Base-by-base conservation (phyloP, 139 green algal genomes). In the Tetraselmis chui region DNA sequence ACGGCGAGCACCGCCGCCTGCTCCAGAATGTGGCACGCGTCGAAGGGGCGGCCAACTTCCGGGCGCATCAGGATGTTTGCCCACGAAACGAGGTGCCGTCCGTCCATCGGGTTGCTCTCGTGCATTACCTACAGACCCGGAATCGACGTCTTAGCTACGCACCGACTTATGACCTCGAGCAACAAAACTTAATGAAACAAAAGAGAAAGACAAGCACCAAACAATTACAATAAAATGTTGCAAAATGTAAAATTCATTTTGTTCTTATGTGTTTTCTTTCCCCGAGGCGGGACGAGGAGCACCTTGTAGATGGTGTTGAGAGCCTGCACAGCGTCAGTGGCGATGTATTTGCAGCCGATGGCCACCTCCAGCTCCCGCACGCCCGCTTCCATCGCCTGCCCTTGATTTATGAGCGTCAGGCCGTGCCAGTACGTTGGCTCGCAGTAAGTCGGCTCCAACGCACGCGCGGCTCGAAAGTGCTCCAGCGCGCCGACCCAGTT, bases 381-480 rank as follows among this genome's bases (percentile, higher is more conserved):
- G 1, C 83, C 91, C 11, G 25, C 24, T 0, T 31, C 67, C 59
- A 81, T 76, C 31, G 5, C 1, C 45, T 1, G 1, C 0, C 23
- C 1, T 75, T 0, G 77, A 59, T 75, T 85, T 27, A 94, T 31
- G 23, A 89, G 83, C 0, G 90, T 93, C 29, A 92, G 74, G 0
- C 89, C 93, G 1, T 92, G 85, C 91, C 93, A 95, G 87, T 94
- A 96, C 58, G 74, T 74, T 0, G 92, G 91, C 83, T 95, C 92
- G 80, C 93, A 96, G 82, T 92, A 96, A 28, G 83, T 77, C 0
- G 91, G 89, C 82, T 95, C 93, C 0, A 94, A 89, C 22, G 82
- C 32, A 26, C 83, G 76, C 0, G 88, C 85, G 31, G 32, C 31
- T 1, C 77, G 80, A 83, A 96, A 95, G 80, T 93, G 90, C 18